Evolutionary conservation across 2,329 filamentous ascomycete species (phyloP).

Genomic region (Apiospora phragmitis): DNA sequence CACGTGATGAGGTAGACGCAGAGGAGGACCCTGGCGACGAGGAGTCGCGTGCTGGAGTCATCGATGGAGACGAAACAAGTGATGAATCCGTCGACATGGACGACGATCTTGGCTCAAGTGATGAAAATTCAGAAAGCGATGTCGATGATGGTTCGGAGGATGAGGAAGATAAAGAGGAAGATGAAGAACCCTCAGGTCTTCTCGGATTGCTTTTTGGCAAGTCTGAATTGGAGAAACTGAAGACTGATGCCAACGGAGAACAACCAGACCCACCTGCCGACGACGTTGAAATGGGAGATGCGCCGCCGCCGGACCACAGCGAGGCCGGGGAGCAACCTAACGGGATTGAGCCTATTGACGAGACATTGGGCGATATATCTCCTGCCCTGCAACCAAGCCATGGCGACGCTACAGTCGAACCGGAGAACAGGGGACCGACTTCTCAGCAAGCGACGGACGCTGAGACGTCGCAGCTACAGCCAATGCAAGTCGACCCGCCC

Average conservation of each 20-base stretch:
- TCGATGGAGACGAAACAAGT: slow-evolving; percentile 49
- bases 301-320: slow-evolving; percentile 15
- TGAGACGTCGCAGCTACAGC: background rate
- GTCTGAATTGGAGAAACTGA: slow-evolving; percentile 55
- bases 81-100: slow-evolving; percentile 71
- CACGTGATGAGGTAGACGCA: slow-evolving; percentile 30
- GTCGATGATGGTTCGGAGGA: slow-evolving; percentile 42
- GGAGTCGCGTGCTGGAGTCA: background rate
- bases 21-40: slow-evolving; percentile 17
- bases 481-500: slow-evolving; percentile 14
- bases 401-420: background rate
- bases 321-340: background rate
- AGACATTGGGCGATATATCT: background rate
- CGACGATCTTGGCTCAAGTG: slow-evolving; percentile 62
- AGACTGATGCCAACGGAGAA: slow-evolving; percentile 34
- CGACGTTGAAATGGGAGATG: slow-evolving; percentile 38
- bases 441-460: background rate
- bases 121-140: slow-evolving; percentile 45
- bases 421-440: background rate
- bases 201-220: slow-evolving; percentile 61
- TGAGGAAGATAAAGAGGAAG: slow-evolving; percentile 39
- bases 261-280: slow-evolving; percentile 17
- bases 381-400: background rate
- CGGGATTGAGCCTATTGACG: background rate
- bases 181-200: slow-evolving; percentile 48